A percentile compares a stretch with the other conserved stretches of the same genome.
Evolutionary conservation across 768 basidiomycete genomes (phyloP).

Genomic region (Trametes meyenii): DNA sequence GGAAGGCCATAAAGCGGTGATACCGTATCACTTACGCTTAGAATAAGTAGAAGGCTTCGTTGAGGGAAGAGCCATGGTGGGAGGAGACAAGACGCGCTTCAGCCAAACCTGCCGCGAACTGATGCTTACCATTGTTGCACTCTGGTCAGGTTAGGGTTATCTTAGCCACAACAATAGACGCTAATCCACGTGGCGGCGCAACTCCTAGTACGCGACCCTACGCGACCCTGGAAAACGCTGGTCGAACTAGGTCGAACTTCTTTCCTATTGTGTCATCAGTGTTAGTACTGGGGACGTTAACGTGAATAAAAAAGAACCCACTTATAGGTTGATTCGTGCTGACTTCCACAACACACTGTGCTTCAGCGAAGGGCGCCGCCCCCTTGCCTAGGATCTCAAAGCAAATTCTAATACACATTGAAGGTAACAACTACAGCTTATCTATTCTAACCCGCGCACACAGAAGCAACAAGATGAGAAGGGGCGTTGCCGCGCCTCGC

Average conservation of each 20-base stretch:
- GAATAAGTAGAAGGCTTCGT: conserved; percentile 11
- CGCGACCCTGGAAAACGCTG: too few relatives aligned
- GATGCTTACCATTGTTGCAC: too few relatives aligned
- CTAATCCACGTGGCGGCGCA: too few relatives aligned
- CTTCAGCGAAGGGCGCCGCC: not conserved
- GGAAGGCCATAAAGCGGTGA: not conserved
- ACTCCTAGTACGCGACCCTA: too few relatives aligned
- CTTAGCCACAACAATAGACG: too few relatives aligned
- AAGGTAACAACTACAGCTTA: conserved; percentile 15
- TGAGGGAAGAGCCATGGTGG: conserved; percentile 9
- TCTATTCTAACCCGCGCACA: conserved; percentile 16
- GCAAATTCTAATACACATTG: conserved; percentile 18
- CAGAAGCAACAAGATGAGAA: not conserved
- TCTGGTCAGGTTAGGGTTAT: too few relatives aligned
- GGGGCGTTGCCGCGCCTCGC: not conserved
- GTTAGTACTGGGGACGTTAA: too few relatives aligned
- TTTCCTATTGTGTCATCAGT: too few relatives aligned
- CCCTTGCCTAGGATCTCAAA: not conserved
- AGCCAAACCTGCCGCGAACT: not conserved
- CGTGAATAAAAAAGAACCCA: too few relatives aligned
- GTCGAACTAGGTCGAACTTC: too few relatives aligned
- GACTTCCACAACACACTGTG: too few relatives aligned
- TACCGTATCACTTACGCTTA: not conserved
- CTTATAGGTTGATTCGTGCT: too few relatives aligned
- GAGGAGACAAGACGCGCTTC: conserved; percentile 3